Evolutionary conservation across 2,329 filamentous ascomycete genomes (phyloP), one percentile per base, ranked within the genome.

Genomic region (Penicillium decumbens): DNA sequence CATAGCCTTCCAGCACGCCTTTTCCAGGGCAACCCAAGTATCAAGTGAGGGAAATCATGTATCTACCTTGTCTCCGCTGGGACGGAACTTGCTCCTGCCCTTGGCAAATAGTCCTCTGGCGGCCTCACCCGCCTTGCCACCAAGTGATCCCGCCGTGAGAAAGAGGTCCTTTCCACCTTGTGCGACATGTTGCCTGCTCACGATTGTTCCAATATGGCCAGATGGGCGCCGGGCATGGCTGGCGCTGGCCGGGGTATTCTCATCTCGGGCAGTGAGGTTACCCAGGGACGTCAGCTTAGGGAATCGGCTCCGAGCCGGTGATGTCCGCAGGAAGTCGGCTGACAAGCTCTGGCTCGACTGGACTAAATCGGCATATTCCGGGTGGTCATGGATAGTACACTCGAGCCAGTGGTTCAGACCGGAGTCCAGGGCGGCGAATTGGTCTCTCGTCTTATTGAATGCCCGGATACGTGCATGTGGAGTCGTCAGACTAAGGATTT

Each of bases 61-160:
- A 84, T 89, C 89, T 87, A 91, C 88, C 88, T 95, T 95, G 72
- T 93, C 72, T 54, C 84, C 82, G 56, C 55, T 53, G n/a, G 80
- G 81, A 66, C 77, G 76, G 64, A 95, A 83, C 71, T 89, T 92
- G 73, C 81, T 92, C 74, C 88, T 92, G 59, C 91, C 89, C 74
- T 95, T 95, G 58, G 87, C 89, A 69, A 96, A 85, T 56, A 96
- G 72, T 45, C 91, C 92, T 75, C 95, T 95, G 42, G 91, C 90
- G 50, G 89, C 89, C 66, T 89, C 90, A 55, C 81, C 80, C 28
- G 82, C 83, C 63, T 85, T 85, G 23, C 83, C 83, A 52, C 84
- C 80, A 50, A 86, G 74, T 15, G 82, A 74, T 45, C 89, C 89
- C 47, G 91, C 91, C 20, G 86, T 85, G 57, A 93, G 88, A 65